A percentile compares a stretch with the other conserved stretches of the same genome.
phyloP scores from a whole-genome alignment of 2,329 filamentous ascomycete species.

The Trichophyton verrucosum region DNA sequence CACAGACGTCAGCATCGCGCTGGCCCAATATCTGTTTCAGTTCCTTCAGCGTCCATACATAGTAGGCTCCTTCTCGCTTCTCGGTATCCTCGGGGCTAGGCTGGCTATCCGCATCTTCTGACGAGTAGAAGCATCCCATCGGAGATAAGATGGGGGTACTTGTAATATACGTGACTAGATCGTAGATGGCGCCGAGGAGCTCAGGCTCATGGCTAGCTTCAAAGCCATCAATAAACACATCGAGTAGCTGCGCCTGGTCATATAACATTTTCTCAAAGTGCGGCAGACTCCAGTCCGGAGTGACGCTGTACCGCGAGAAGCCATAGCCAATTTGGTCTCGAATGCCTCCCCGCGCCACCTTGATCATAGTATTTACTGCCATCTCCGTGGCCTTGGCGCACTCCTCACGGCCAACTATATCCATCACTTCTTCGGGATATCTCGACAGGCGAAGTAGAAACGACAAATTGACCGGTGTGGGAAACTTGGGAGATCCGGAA shows the following conservation, averaged over 20 bases:
- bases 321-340: conserved; percentile 67
- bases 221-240: conserved; percentile 79
- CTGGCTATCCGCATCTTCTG: conserved; percentile 80
- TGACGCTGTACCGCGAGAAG: conserved; percentile 78
- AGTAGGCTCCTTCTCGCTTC: conserved; percentile 83
- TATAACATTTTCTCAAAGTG: conserved; percentile 97
- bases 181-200: conserved; percentile 64
- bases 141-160: conserved; percentile 53
- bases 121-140: conserved; percentile 68
- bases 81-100: conserved; percentile 62
- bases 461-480: conserved; percentile 70
- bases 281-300: conserved; percentile 80
- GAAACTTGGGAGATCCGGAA: conserved; percentile 69
- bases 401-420: conserved; percentile 77
- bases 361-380: conserved; percentile 65
- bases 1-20: conserved; percentile 59
- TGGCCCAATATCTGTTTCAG: conserved; percentile 63
- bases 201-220: conserved; percentile 55
- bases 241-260: conserved; percentile 76
- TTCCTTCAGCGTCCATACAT: conserved; percentile 84
- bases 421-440: conserved; percentile 59
- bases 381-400: conserved; percentile 63
- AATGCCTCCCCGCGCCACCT: conserved; percentile 61
- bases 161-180: conserved; percentile 78
- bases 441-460: conserved; percentile 66